Evolutionary conservation across 495 filamentous ascomycete genomes (phyloP).

Genomic region (Penicillium simplicissimum): DNA sequence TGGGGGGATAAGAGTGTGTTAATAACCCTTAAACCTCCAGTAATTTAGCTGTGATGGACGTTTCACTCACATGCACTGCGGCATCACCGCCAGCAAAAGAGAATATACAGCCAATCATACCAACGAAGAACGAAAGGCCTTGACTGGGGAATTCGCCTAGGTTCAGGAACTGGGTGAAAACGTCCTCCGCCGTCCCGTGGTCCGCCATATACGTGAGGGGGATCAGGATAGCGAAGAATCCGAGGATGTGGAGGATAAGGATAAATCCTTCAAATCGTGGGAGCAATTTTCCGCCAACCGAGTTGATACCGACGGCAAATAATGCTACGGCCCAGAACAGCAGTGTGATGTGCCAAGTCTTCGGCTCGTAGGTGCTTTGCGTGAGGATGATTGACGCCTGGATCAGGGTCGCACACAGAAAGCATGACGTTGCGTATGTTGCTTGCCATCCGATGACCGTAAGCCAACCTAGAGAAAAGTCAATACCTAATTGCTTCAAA

Average conservation of each 20-base stretch:
- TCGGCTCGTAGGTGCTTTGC: constrained; percentile 33
- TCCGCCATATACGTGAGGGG: constrained; percentile 50
- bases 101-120: constrained; percentile 42
- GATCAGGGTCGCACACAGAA: constrained; percentile 42
- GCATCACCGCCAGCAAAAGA: constrained; percentile 44
- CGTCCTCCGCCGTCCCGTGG: constrained; percentile 37
- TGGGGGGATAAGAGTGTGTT: constrained; percentile 14
- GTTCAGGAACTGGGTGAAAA: constrained; percentile 52
- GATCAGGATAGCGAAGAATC: constrained; percentile 54
- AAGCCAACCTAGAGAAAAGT: constrained; percentile 40
- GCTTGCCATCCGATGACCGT: constrained; percentile 49
- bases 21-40: background rate
- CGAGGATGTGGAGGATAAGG: constrained; percentile 50
- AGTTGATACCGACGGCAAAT: constrained; percentile 46
- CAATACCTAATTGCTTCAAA: background rate
- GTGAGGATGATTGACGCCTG: constrained; percentile 43
- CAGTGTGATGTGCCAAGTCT: constrained; percentile 46
- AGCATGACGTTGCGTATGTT: constrained; percentile 41
- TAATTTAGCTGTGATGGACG: background rate
- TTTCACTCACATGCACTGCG: constrained; percentile 41
- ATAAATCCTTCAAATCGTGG: constrained; percentile 47
- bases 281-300: constrained; percentile 39
- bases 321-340: constrained; percentile 43
- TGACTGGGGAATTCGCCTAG: constrained; percentile 45
- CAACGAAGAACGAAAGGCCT: constrained; percentile 48